Evolutionary conservation across 305 asterid genomes (phyloP).

Genomic region (Fraxinus latifolia): DNA sequence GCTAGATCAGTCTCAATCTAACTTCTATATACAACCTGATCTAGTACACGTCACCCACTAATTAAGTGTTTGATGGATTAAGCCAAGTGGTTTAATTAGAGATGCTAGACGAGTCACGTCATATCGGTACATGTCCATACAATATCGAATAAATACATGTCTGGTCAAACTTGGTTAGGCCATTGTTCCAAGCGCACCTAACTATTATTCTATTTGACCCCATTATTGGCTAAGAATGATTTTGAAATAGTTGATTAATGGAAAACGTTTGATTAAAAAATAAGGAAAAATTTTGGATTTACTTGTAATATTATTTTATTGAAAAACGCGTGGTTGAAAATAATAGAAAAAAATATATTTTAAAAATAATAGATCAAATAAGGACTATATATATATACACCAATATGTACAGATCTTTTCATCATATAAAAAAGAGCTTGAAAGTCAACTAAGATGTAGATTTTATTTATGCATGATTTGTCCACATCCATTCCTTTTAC

Average conservation of each 20-base stretch:
- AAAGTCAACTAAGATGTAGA: background rate
- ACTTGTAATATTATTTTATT: too few species aligned
- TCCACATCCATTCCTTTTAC: background rate
- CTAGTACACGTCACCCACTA: background rate
- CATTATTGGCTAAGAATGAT: too few species aligned
- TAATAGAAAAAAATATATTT: too few species aligned
- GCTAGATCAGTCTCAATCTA: background rate
- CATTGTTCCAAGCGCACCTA: background rate
- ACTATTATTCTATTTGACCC: too few species aligned
- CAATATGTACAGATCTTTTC: background rate
- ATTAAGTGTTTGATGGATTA: background rate
- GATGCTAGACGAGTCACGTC: background rate
- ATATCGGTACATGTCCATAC: background rate
- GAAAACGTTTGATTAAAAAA: too few species aligned
- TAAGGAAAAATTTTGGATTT: too few species aligned
- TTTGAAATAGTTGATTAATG: too few species aligned
- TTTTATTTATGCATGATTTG: background rate
- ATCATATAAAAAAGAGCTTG: background rate
- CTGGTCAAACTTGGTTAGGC: background rate
- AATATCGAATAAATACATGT: background rate
- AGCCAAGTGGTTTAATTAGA: background rate
- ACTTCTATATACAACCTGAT: background rate
- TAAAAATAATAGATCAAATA: too few species aligned
- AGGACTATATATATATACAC: too few species aligned
- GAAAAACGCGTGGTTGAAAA: too few species aligned